Evolutionary conservation across 106 monocot genomes (phyloP), one percentile per base, ranked within the genome.

Genomic region (Iris macrosiphon): DNA sequence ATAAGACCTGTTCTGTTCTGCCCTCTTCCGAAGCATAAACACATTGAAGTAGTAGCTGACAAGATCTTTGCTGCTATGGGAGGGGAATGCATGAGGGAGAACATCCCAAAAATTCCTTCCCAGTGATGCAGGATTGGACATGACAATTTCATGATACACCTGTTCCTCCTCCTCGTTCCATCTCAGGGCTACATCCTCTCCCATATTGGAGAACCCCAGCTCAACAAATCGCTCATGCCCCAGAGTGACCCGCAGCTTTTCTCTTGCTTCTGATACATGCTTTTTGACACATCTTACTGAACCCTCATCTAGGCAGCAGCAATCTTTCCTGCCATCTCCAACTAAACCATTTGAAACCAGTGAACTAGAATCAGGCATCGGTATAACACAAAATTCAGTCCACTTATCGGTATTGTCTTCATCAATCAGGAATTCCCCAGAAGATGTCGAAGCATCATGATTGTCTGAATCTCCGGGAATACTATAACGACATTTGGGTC

Each of bases 161-260:
- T 62, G 69, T 29, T 82, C 82, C 68, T 95, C 94, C 39, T 89
- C 85, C 56, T 70, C 76, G 7, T 63, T 89, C 94, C 94, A 95
- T 32, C 47, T 79, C 30, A 50, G 51, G 1, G 85, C 78, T 31
- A 95, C 85, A 65, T 65, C 73, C 61, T 95, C 94, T 18, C 94
- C 94, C 72, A 95, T 89, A 27, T 85, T 74, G 62, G 43, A 59
- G 38, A 96, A 83, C 4, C 95, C 95, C 41, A 96, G 52, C 13
- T 64, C 57, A n/a, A 61, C 41, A 57, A 96, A 96, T 35, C 41
- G 75, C 15, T 85, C 79, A 7, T 45, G 39, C 10, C 95, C 89
- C 41, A 79, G 52, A 3, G 3, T 52, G 23, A 5, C 39, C 40
- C 29, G 59, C 6, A 89, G 37, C 7, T 69, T 54, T 35, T 83